A percentile compares a stretch with the other conserved stretches of the same genome.
These are phyloP conservation scores for Asterochloris erici DNA, from an alignment of 139 green algal genomes.

Conservation along the genomic window DNA sequence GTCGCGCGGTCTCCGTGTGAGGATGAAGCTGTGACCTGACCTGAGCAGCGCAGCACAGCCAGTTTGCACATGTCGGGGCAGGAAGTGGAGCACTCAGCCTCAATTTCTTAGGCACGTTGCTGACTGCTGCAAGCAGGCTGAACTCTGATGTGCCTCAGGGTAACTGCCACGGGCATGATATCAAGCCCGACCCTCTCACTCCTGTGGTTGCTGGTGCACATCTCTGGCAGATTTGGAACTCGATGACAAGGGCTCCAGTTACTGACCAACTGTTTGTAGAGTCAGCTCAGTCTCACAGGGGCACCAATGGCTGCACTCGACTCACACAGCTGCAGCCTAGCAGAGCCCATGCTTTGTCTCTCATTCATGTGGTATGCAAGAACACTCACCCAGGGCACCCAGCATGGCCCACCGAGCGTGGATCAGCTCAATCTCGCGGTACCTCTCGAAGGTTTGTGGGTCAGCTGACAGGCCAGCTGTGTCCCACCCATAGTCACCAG, in stretches of 20 bases:
- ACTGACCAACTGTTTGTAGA: neutral
- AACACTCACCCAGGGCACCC: slow-evolving; percentile 67
- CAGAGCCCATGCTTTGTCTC: neutral
- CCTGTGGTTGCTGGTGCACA: neutral
- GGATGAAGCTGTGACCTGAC: neutral
- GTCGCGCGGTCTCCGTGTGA: neutral
- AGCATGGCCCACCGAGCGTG: slow-evolving; percentile 86
- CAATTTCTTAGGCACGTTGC: neutral
- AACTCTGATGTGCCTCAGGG: neutral
- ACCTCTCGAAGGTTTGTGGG: slow-evolving; percentile 72
- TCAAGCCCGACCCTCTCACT: no score
- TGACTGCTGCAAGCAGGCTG: neutral
- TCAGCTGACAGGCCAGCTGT: slow-evolving; percentile 83
- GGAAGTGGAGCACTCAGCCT: neutral
- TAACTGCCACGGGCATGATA: no score
- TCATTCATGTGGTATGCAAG: no score
- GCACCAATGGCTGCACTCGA: no score
- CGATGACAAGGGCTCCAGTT: neutral
- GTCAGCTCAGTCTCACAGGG: neutral
- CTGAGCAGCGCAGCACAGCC: neutral
- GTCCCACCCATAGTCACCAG: slow-evolving; percentile 69
- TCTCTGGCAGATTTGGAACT: neutral
- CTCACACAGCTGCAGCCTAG: neutral
- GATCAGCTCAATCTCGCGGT: slow-evolving; percentile 84
- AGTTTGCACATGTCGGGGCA: neutral